Conservation (phyloP, 768 basidiomycete species). For the Russula foetens region DNA sequence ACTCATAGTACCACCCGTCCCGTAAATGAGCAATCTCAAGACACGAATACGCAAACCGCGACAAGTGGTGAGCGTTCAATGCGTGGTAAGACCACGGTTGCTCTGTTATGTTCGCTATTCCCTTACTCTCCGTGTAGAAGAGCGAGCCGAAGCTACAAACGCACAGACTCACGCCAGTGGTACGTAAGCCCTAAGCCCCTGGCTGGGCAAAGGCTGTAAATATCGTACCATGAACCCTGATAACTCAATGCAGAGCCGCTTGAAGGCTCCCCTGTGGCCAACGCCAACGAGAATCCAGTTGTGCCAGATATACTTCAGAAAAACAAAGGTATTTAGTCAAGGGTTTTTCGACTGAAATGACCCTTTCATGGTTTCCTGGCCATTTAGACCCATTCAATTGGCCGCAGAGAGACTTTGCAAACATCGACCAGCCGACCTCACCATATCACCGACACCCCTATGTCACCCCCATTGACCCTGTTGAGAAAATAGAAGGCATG, state of each 20-base stretch:
- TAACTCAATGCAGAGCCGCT: background rate
- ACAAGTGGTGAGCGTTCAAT: too few relatives aligned
- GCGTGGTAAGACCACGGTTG: background rate
- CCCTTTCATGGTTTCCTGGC: background rate
- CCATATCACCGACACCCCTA: background rate
- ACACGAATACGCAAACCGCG: background rate
- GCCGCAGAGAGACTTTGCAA: background rate
- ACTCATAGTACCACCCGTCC: background rate
- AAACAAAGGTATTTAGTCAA: background rate
- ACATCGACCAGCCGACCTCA: background rate
- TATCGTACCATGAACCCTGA: background rate
- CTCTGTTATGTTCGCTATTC: background rate
- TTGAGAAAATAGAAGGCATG: constrained; percentile 33
- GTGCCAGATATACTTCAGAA: background rate
- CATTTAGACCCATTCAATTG: background rate
- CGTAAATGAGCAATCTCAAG: background rate
- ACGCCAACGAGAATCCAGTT: background rate
- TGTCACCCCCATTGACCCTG: background rate
- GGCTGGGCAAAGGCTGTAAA: too few relatives aligned
- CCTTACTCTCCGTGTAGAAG: background rate
- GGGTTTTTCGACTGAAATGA: too few relatives aligned
- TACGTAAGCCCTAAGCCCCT: background rate
- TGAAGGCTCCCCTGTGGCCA: background rate
- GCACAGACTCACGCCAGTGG: background rate
- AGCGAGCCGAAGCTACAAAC: background rate